Percentiles rank a stretch among this genome's conserved stretches.
Evolutionary conservation across 176 grass and related monocot genomes (phyloP).

Genomic region (Elymus sibiricus): DNA sequence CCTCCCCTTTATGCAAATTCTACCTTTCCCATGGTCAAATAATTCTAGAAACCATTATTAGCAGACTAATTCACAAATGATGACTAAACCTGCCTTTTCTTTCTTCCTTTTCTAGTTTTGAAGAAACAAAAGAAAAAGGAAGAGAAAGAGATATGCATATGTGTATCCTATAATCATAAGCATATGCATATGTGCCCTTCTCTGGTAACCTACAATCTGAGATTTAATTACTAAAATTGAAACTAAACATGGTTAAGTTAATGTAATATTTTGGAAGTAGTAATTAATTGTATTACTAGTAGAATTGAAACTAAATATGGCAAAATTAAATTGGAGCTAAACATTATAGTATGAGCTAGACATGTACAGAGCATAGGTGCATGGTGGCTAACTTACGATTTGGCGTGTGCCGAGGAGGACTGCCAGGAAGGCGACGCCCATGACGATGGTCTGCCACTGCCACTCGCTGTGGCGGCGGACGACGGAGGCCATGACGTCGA

Average conservation of each 20-base stretch:
- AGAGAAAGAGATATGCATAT: neutral
- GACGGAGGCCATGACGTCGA: conserved; percentile 88
- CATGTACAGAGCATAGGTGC: neutral
- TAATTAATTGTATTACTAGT: neutral
- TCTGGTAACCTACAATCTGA: neutral
- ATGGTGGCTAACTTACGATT: conserved; percentile 57
- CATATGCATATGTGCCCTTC: neutral
- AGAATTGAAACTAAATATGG: neutral
- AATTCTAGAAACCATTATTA: conserved; percentile 12
- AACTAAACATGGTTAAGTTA: neutral
- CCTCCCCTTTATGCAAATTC: conserved; percentile 41
- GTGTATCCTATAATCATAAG: neutral
- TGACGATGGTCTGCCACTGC: conserved; percentile 87
- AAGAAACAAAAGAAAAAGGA: neutral
- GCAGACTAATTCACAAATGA: neutral
- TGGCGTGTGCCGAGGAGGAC: conserved; percentile 78
- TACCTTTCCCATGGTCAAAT: conserved; percentile 42
- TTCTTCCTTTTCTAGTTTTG: too few relatives aligned
- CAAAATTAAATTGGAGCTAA: neutral
- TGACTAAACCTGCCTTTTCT: neutral
- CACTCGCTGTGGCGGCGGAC: conserved; percentile 64
- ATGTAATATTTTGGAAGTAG: neutral
- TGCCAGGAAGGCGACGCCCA: conserved; percentile 85
- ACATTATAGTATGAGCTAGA: neutral
- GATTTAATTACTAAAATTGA: neutral